These are phyloP conservation scores for Phytophthora idaei DNA, from an alignment of 352 stramenopile genomes.

Conservation along the genomic window DNA sequence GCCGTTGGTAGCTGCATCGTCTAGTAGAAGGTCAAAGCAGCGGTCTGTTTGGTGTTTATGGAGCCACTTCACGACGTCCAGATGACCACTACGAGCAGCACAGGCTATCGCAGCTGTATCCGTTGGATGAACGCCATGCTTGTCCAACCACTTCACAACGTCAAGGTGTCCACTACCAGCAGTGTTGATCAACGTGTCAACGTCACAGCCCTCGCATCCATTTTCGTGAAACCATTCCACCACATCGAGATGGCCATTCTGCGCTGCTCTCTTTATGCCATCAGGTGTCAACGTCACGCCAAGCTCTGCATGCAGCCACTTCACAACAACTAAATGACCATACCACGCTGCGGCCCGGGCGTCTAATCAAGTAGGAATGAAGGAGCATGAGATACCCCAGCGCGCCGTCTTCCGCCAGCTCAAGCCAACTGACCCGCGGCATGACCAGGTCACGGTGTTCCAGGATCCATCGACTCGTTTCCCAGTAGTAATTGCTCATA, in stretches of 20 bases:
- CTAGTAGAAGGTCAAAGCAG: conserved; percentile 6
- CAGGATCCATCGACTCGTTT: conserved; percentile 25
- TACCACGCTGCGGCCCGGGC: background rate
- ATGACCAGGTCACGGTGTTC: conserved; percentile 24
- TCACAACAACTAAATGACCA: conserved; percentile 26
- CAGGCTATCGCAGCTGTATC: conserved; percentile 14
- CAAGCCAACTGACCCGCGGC: conserved; percentile 24
- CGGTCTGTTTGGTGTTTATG: conserved; percentile 1
- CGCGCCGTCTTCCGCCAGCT: no score
- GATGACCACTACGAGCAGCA: conserved; percentile 15
- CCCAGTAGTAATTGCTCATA: conserved; percentile 16
- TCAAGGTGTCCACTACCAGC: conserved; percentile 23
- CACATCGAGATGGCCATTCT: conserved; percentile 22
- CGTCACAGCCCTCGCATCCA: conserved; percentile 20
- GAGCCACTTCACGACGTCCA: conserved; percentile 26
- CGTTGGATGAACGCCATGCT: conserved; percentile 10
- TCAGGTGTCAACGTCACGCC: conserved; percentile 6
- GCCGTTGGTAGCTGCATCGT: conserved; percentile 9
- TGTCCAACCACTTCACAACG: conserved; percentile 22
- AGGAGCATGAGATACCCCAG: no score
- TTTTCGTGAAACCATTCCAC: conserved; percentile 29
- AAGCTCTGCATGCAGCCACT: conserved; percentile 23
- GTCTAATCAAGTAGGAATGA: no score
- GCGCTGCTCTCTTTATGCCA: conserved; percentile 23
- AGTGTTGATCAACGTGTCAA: conserved; percentile 8